Evolutionary conservation across 345 rosid species (phyloP).

Genomic region (Barbarea vulgaris): DNA sequence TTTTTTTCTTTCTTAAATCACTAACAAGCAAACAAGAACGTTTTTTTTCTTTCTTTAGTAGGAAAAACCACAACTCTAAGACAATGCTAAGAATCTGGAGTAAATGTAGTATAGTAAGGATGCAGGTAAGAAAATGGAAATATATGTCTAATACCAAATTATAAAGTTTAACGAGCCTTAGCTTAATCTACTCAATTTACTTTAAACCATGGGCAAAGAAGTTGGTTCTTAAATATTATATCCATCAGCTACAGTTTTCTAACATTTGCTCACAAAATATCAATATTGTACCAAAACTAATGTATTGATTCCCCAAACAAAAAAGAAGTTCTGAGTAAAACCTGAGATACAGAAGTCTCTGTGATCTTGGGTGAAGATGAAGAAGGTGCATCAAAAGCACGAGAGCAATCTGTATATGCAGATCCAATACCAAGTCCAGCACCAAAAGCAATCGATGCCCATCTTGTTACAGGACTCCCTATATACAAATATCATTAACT

Average conservation of each 20-base stretch:
- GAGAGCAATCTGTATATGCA: slow-evolving; percentile 40
- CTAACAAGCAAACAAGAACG: not conserved
- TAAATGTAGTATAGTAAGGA: not conserved
- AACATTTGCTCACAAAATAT: not conserved
- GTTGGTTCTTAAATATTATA: not conserved
- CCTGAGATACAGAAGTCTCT: slow-evolving; percentile 53
- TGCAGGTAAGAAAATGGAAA: not conserved
- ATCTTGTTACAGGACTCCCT: slow-evolving; percentile 42
- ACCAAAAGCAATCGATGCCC: slow-evolving; percentile 43
- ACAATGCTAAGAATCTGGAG: not conserved
- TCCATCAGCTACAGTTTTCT: not conserved
- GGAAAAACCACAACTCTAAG: not conserved
- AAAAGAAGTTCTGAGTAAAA: slow-evolving; percentile 30
- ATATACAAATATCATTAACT: not conserved
- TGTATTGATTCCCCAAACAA: not conserved
- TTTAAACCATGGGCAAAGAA: not conserved
- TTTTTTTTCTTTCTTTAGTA: not conserved
- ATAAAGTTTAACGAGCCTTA: not conserved
- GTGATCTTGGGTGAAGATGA: slow-evolving; percentile 46
- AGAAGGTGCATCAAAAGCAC: slow-evolving; percentile 32
- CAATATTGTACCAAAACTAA: not conserved
- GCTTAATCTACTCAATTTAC: not conserved
- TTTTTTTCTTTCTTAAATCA: not conserved
- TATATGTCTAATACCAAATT: not conserved
- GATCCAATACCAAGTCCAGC: slow-evolving; percentile 45